These are phyloP conservation scores for Gaeumannomyces sp. DNA, from an alignment of 2,329 filamentous ascomycete genomes.

Conservation along the genomic window DNA sequence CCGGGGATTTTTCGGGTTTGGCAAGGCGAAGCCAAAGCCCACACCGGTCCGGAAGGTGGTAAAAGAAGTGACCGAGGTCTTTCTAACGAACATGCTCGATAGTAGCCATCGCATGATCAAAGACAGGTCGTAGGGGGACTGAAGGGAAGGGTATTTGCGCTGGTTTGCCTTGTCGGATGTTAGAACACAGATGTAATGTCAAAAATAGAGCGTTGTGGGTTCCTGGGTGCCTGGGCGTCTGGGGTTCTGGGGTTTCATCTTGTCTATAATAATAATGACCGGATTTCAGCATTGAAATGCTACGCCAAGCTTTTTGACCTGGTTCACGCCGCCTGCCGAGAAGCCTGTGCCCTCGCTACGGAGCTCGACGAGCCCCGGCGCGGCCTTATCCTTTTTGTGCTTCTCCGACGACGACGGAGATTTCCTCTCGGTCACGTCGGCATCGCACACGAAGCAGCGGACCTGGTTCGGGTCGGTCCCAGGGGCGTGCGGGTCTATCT, in stretches of 20 bases:
- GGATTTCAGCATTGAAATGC: conserved; percentile 17
- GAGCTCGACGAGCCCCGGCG: conserved; percentile 70
- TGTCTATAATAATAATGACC: conserved; percentile 1
- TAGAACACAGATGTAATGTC: neutral
- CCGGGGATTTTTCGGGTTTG: neutral
- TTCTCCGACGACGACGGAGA: conserved; percentile 14
- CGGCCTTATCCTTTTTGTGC: conserved; percentile 50
- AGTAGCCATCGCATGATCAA: conserved; percentile 14
- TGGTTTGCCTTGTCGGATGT: neutral
- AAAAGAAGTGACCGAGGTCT: conserved; percentile 4
- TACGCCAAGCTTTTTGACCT: conserved; percentile 71
- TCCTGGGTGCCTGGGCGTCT: neutral
- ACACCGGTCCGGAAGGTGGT: neutral
- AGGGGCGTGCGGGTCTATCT: conserved; percentile 56
- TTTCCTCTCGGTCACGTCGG: conserved; percentile 56
- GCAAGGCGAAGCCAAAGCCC: neutral
- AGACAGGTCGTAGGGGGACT: conserved; percentile 10
- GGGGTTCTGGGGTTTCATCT: neutral
- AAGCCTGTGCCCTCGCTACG: conserved; percentile 88
- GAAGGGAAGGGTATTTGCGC: neutral
- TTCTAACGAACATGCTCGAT: conserved; percentile 21
- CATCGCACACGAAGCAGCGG: conserved; percentile 82
- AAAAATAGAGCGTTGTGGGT: neutral
- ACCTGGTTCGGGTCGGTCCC: conserved; percentile 37
- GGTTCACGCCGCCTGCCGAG: conserved; percentile 76